These are phyloP conservation scores for Polyporus tsugae DNA, from an alignment of 1,284 basidiomycete species.

Conservation along the genomic window DNA sequence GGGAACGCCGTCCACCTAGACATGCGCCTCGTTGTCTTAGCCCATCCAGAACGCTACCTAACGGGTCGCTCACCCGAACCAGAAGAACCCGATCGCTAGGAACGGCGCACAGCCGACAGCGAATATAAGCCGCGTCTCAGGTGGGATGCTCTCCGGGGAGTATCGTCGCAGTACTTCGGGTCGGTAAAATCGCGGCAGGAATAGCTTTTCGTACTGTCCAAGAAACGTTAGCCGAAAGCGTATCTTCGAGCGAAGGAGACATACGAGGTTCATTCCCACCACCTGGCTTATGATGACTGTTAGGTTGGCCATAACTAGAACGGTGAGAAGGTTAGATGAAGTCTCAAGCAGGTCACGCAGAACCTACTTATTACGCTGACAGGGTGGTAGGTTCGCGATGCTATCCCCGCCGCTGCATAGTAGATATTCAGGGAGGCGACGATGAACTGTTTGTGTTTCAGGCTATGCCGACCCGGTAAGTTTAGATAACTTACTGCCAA, in stretches of 20 bases:
- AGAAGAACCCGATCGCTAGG: conserved; percentile 24
- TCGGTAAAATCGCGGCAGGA: conserved; percentile 13
- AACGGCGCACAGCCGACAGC: conserved; percentile 22
- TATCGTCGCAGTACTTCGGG: background rate
- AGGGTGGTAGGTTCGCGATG: background rate
- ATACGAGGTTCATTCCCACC: conserved; percentile 1
- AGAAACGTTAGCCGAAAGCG: background rate
- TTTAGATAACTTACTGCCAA: conserved; percentile 2
- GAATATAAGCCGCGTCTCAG: conserved; percentile 24
- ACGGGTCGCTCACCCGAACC: conserved; percentile 26
- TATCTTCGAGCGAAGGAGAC: background rate
- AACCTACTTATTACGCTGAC: background rate
- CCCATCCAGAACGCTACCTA: background rate
- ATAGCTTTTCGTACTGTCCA: background rate
- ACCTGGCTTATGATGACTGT: background rate
- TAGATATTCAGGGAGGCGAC: conserved; percentile 9
- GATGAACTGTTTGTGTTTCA: background rate
- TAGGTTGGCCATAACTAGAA: background rate
- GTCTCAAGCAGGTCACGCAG: background rate
- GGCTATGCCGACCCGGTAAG: too few species aligned
- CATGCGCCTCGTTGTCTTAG: background rate
- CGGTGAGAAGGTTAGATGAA: background rate
- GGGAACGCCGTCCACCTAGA: conserved; percentile 28
- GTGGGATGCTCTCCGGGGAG: conserved; percentile 13
- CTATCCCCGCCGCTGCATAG: background rate